A percentile compares a stretch with the other conserved stretches of the same genome.
These are phyloP conservation scores for Entomophthora muscae DNA, from an alignment of 371 early-diverging fungal genomes.

Conservation along the genomic window DNA sequence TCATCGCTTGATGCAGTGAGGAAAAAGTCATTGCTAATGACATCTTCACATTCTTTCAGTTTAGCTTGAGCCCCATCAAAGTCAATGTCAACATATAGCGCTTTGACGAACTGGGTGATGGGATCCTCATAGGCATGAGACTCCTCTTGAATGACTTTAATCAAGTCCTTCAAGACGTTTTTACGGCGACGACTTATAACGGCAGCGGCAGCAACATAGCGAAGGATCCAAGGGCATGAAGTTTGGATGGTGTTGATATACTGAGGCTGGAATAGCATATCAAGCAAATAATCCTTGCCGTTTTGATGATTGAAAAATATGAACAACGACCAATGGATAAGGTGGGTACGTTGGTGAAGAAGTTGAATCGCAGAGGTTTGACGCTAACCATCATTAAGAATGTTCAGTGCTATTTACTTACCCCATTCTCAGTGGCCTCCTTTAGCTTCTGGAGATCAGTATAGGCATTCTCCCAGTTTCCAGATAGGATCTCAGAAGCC, in stretches of 20 bases:
- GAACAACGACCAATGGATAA: slow-evolving; percentile 91
- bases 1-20: slow-evolving; percentile 63
- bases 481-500: slow-evolving; percentile 81
- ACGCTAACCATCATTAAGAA: slow-evolving; percentile 17
- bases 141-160: slow-evolving; percentile 75
- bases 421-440: slow-evolving; percentile 68
- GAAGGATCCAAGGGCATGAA: slow-evolving; percentile 86
- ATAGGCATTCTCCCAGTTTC: slow-evolving; percentile 81
- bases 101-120: slow-evolving; percentile 77
- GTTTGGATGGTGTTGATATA: slow-evolving; percentile 93
- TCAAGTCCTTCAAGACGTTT: slow-evolving; percentile 71
- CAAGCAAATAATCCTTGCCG: slow-evolving; percentile 81
- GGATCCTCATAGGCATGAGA: slow-evolving; percentile 67
- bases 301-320: slow-evolving; percentile 93
- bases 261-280: slow-evolving; percentile 75
- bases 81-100: slow-evolving; percentile 77
- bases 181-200: slow-evolving; percentile 81
- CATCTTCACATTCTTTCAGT: slow-evolving; percentile 69
- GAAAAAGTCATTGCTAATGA: slow-evolving; percentile 78
- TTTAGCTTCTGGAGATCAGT: slow-evolving; percentile 71
- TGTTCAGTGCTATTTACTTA: slow-evolving; percentile 10
- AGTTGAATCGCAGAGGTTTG: slow-evolving; percentile 58
- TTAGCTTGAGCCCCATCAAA: slow-evolving; percentile 84
- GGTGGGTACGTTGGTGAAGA: slow-evolving; percentile 80
- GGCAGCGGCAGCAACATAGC: slow-evolving; percentile 78